Evolutionary conservation across 2,329 filamentous ascomycete genomes (phyloP).

Genomic region (Cordyceps cicadae): DNA sequence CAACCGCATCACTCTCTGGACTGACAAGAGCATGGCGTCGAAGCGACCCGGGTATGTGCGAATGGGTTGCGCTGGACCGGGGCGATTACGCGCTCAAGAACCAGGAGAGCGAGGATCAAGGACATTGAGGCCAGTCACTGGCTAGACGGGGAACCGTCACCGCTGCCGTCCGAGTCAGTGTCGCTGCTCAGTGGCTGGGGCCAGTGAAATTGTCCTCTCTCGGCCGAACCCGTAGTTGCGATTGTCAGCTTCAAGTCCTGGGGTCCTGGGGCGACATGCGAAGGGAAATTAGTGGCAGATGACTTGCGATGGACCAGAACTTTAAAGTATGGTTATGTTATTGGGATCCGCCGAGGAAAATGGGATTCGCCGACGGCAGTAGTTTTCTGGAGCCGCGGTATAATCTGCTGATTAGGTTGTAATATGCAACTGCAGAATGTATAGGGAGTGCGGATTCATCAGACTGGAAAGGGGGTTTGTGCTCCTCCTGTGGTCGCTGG

Average conservation of each 20-base stretch:
- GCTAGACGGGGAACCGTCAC: background rate
- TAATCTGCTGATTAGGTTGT: too few relatives aligned
- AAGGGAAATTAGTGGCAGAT: background rate
- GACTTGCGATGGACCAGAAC: background rate
- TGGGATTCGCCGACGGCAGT: too few relatives aligned
- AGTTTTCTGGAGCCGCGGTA: too few relatives aligned
- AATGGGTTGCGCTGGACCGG: background rate
- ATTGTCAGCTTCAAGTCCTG: background rate
- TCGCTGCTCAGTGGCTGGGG: background rate
- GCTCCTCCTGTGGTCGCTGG: too few relatives aligned
- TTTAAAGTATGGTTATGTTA: background rate
- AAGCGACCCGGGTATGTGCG: background rate
- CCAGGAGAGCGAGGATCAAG: background rate
- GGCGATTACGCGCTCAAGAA: background rate
- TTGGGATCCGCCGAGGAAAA: too few relatives aligned
- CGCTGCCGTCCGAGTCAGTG: background rate
- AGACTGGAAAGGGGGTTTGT: too few relatives aligned
- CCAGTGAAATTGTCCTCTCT: background rate
- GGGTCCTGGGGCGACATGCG: background rate
- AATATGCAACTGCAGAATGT: too few relatives aligned
- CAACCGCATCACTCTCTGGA: background rate
- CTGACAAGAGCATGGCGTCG: background rate
- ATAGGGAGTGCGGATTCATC: too few relatives aligned
- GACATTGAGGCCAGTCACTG: background rate
- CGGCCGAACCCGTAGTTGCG: background rate